phyloP scores from a whole-genome alignment of 768 basidiomycete genomes.

The Mrakia hoshinonis region DNA sequence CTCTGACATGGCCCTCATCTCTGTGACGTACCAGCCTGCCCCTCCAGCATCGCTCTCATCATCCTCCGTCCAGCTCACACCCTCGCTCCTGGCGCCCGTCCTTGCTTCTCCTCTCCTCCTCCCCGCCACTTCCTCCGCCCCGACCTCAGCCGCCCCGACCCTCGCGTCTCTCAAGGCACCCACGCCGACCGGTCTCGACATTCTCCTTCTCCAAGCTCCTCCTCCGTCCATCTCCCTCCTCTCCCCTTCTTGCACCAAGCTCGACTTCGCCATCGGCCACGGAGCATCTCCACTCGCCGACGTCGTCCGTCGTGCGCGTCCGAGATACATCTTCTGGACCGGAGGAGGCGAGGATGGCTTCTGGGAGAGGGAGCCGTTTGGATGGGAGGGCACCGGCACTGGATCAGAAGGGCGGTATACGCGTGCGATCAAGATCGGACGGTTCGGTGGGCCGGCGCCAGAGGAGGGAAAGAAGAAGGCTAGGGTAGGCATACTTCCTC shows the following conservation, averaged over 20 bases:
- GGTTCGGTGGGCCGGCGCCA: constrained; percentile 60
- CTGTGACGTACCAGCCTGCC: neutral
- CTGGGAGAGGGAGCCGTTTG: constrained; percentile 91
- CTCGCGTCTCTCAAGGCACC: constrained; percentile 51
- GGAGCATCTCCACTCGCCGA: constrained; percentile 43
- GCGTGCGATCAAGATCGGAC: constrained; percentile 76
- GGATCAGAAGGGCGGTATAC: constrained; percentile 50
- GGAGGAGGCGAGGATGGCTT: constrained; percentile 53
- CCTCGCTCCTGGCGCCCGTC: constrained; percentile 45
- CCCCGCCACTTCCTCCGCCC: constrained; percentile 47
- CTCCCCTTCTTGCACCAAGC: constrained; percentile 44
- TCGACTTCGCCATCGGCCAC: constrained; percentile 54
- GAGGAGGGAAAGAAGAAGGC: constrained; percentile 60
- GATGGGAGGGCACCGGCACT: constrained; percentile 61
- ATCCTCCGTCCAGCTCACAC: constrained; percentile 30
- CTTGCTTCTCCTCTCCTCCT: constrained; percentile 28
- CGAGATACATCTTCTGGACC: constrained; percentile 78
- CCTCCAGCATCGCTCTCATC: constrained; percentile 27
- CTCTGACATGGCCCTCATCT: neutral
- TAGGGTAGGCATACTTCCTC: constrained; percentile 58
- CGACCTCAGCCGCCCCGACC: constrained; percentile 45
- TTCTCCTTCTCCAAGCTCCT: constrained; percentile 65
- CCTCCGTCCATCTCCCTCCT: constrained; percentile 50
- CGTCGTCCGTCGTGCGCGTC: constrained; percentile 48
- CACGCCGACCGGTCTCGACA: constrained; percentile 54